Conservation (phyloP, 495 filamentous ascomycete genomes). For the Hypoxylon fuscum region DNA sequence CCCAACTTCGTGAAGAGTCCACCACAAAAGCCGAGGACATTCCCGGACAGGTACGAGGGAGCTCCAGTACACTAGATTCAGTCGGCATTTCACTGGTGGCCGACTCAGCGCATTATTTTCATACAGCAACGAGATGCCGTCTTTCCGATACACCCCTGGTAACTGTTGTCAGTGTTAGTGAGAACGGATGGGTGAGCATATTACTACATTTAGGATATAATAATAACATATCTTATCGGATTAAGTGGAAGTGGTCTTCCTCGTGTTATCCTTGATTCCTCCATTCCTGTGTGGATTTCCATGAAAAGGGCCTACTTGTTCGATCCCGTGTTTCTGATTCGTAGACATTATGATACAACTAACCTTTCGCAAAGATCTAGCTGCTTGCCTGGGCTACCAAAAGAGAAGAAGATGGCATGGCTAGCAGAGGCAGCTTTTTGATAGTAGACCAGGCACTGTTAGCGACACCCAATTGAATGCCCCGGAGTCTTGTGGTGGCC, state of each 20-base stretch:
- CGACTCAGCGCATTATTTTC: conserved; percentile 1
- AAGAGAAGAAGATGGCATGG: too few relatives aligned
- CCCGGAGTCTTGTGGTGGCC: too few relatives aligned
- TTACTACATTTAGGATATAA: too few relatives aligned
- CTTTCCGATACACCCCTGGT: neutral
- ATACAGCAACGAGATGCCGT: neutral
- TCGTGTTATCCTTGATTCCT: too few relatives aligned
- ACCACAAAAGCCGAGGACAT: conserved; percentile 10
- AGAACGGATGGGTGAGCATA: too few relatives aligned
- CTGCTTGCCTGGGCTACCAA: too few relatives aligned
- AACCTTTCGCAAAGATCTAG: too few relatives aligned
- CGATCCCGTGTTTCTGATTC: neutral
- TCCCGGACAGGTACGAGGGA: conserved; percentile 8
- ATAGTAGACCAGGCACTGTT: too few relatives aligned
- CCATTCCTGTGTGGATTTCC: neutral
- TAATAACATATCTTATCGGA: too few relatives aligned
- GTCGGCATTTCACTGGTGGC: conserved; percentile 1
- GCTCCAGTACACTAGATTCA: neutral
- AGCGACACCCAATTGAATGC: too few relatives aligned
- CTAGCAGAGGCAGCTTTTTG: too few relatives aligned
- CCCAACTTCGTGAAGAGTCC: conserved; percentile 24
- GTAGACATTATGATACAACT: neutral
- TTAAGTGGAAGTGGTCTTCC: conserved; percentile 12
- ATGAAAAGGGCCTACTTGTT: neutral
- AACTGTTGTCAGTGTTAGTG: too few relatives aligned